These are phyloP conservation scores for Metschnikowia santaceciliae DNA, from an alignment of 805 yeast species.

Conservation along the genomic window DNA sequence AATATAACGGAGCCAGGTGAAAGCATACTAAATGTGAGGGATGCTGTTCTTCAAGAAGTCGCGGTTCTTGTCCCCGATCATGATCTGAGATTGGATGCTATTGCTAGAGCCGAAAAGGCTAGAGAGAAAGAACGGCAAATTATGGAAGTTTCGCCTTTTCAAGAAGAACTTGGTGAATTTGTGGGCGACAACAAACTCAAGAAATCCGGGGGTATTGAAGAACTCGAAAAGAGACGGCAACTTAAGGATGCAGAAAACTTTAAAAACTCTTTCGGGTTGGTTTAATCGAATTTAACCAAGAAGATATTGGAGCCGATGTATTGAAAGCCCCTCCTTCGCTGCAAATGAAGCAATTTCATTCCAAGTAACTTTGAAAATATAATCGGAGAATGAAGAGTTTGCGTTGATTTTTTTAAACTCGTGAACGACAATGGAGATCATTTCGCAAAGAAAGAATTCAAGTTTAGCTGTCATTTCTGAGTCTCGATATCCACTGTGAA, in stretches of 20 bases:
- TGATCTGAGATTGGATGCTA: constrained; percentile 80
- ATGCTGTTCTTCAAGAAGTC: constrained; percentile 79
- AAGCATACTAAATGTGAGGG: constrained; percentile 56
- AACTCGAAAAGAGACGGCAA: constrained; percentile 65
- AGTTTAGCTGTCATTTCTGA: not conserved
- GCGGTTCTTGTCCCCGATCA: constrained; percentile 78
- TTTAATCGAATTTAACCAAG: constrained; percentile 12
- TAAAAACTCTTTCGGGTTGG: constrained; percentile 42
- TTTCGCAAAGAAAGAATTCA: constrained; percentile 12
- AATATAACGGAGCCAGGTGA: constrained; percentile 63
- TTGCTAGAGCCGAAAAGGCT: constrained; percentile 77
- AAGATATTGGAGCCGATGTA: not conserved
- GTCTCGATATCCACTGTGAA: not conserved
- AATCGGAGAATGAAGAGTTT: not conserved
- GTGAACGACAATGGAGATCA: constrained; percentile 12
- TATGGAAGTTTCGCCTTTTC: constrained; percentile 59
- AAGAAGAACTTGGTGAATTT: constrained; percentile 80
- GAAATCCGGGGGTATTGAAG: constrained; percentile 86
- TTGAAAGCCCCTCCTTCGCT: not conserved
- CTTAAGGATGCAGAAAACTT: constrained; percentile 69
- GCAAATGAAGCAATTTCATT: constrained; percentile 1
- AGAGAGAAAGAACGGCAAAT: constrained; percentile 67
- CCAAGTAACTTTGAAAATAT: constrained; percentile 10
- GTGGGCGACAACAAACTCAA: constrained; percentile 75
- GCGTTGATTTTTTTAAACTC: constrained; percentile 15